Evolutionary conservation across 805 yeast species (phyloP).

Genomic region (Lachancea quebecensis): DNA sequence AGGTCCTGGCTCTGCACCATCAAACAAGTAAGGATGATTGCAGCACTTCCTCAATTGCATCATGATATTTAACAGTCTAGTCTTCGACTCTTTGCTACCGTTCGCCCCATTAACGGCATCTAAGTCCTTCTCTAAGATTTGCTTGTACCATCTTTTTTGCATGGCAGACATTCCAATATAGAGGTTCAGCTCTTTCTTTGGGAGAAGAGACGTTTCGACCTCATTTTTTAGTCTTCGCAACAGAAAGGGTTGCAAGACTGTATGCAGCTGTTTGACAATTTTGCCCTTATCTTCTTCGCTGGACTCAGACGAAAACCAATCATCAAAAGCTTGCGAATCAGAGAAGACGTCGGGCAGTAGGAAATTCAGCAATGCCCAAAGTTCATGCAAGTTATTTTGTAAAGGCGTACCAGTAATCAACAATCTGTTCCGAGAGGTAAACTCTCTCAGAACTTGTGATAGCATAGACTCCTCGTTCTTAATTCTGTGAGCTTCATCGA

Average conservation of each 20-base stretch:
- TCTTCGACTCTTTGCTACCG: constrained; percentile 68
- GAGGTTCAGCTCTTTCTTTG: constrained; percentile 66
- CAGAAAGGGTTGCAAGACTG: constrained; percentile 68
- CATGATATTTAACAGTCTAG: constrained; percentile 68
- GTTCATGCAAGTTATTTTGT: constrained; percentile 91
- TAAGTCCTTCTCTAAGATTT: constrained; percentile 67
- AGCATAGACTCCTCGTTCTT: constrained; percentile 87
- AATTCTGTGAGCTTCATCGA: constrained; percentile 79
- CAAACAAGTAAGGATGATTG: constrained; percentile 77
- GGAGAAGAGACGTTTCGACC: constrained; percentile 72
- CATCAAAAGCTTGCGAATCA: constrained; percentile 65
- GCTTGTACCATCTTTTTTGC: constrained; percentile 75
- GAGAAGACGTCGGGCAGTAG: constrained; percentile 77
- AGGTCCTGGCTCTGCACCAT: constrained; percentile 88
- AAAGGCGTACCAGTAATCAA: constrained; percentile 95
- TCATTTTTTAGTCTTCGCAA: constrained; percentile 72
- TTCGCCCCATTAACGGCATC: constrained; percentile 82
- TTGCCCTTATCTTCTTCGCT: constrained; percentile 40
- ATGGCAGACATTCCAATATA: constrained; percentile 71
- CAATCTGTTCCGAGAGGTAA: constrained; percentile 80
- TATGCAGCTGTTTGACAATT: constrained; percentile 63
- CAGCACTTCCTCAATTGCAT: constrained; percentile 84
- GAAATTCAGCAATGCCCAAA: constrained; percentile 81
- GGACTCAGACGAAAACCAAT: constrained; percentile 53
- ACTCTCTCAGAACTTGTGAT: constrained; percentile 75